Conservation (phyloP, 176 grass and related monocot genomes). For the Poa pratensis region DNA sequence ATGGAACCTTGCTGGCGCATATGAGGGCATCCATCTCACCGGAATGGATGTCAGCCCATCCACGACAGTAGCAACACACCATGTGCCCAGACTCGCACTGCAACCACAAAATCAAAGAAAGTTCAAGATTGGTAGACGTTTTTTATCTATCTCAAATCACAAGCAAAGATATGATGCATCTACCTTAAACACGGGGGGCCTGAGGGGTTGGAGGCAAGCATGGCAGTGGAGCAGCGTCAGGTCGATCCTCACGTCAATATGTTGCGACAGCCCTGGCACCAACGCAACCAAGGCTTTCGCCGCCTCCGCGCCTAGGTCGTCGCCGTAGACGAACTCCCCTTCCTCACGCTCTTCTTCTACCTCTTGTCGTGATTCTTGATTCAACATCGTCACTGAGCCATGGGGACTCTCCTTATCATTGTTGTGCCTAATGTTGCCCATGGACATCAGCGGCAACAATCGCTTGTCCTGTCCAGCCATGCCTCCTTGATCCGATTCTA, state of each 20-base stretch:
- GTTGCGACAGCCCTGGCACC: not conserved
- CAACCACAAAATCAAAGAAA: not conserved
- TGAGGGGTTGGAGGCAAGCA: constrained; percentile 22
- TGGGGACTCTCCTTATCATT: not conserved
- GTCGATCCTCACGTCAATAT: not conserved
- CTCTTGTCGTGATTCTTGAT: not conserved
- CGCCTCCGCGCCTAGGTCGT: not conserved
- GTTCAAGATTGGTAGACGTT: not conserved
- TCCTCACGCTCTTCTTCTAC: not conserved
- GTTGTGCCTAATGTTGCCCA: too few species aligned
- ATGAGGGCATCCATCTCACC: not conserved
- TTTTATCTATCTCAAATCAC: not conserved
- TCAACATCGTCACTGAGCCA: not conserved
- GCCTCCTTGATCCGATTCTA: not conserved
- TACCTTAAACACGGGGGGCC: constrained; percentile 26
- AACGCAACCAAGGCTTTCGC: not conserved
- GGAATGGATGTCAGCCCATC: not conserved
- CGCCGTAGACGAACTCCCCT: not conserved
- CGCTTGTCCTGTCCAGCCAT: not conserved
- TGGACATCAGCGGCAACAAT: not conserved
- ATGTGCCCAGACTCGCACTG: not conserved
- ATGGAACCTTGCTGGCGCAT: not conserved
- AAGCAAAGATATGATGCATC: not conserved
- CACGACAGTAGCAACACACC: not conserved
- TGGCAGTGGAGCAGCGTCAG: not conserved